Conservation (phyloP, 2,329 filamentous ascomycete genomes). For the Pseudogymnoascus sp. region DNA sequence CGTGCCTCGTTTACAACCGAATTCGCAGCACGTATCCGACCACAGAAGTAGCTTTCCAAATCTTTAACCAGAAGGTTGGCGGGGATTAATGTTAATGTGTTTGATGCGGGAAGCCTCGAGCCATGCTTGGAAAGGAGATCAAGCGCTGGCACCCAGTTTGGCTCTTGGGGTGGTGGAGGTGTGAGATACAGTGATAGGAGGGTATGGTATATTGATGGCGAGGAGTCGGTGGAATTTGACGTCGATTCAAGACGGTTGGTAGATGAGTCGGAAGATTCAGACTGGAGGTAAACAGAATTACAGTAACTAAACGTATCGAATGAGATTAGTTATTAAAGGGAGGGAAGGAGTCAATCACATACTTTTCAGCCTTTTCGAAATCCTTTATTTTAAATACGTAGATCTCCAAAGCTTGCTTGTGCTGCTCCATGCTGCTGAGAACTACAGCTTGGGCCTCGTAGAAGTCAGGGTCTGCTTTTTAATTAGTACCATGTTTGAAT, state of each 20-base stretch:
- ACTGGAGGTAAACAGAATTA: conserved; percentile 70
- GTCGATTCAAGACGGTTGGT: conserved; percentile 23
- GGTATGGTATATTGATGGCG: conserved; percentile 83
- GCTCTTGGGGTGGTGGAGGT: conserved; percentile 65
- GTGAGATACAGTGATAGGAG: conserved; percentile 84
- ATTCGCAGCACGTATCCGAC: conserved; percentile 81
- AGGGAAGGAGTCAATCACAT: conserved; percentile 31
- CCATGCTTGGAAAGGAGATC: conserved; percentile 88
- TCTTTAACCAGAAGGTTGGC: conserved; percentile 69
- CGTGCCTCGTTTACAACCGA: conserved; percentile 73
- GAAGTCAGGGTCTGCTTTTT: conserved; percentile 64
- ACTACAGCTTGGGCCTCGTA: conserved; percentile 87
- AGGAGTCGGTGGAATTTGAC: conserved; percentile 41
- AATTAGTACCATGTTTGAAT: conserved; percentile 15
- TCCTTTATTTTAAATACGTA: conserved; percentile 93
- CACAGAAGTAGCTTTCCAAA: conserved; percentile 85
- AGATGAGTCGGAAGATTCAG: conserved; percentile 37
- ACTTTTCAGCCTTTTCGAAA: conserved; percentile 89
- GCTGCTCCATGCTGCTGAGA: conserved; percentile 88
- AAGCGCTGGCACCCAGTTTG: conserved; percentile 73
- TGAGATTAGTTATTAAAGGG: conserved; percentile 18
- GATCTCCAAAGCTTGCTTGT: conserved; percentile 93
- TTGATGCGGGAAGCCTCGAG: conserved; percentile 79
- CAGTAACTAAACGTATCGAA: conserved; percentile 58
- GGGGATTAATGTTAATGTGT: conserved; percentile 81